Evolutionary conservation across 768 basidiomycete species (phyloP), one percentile per base, ranked within the genome.

Genomic region (Tephrocybe sp.): DNA sequence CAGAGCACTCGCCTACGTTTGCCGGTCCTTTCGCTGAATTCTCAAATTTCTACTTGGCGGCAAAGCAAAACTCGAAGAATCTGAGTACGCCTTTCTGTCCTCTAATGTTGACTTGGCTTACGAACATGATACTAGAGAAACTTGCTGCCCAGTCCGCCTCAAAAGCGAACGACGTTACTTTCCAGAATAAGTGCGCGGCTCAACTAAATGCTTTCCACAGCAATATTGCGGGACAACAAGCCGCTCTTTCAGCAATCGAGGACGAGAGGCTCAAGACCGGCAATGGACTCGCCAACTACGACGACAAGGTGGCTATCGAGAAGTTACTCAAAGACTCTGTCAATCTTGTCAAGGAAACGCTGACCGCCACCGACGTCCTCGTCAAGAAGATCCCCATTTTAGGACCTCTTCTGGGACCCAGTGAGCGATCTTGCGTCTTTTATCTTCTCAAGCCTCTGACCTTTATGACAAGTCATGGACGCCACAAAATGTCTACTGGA

Each of bases 401-500:
- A 7, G 82, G 79, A 18, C 75, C 77, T 13, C 46, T 74, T 15
- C 60, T 86, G 38, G 83, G 73, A 21, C 80, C 82, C 4, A 71
- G 85, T 87, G 59, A 65, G 80, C 70, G 18, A 22, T 1, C 3
- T 11, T 30, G 24, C 26, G 51, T 22, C 31, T 27, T 43, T 12
- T 48, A 41, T 46, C 46, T 30, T 35, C 51, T 18, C 12, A 37
- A 7, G 9, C 7, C 8, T 21, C 16, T 25, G 19, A 21, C 35
- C 13, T 32, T 34, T 1, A 4, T 19, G 36, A 6, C n/a, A 42
- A 87, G 86, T 80, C 54, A 67, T 84, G 8, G 80, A 81, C 52
- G 66, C 80, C 9, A 60, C 84, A 62, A 86, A 88, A 60, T 86
- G 86, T 58, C 51, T 79, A 21, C 43, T 86, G 26, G 82, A 83